Conservation (phyloP, 2,329 filamentous ascomycete species). For the Ceratocystis colombiana region DNA sequence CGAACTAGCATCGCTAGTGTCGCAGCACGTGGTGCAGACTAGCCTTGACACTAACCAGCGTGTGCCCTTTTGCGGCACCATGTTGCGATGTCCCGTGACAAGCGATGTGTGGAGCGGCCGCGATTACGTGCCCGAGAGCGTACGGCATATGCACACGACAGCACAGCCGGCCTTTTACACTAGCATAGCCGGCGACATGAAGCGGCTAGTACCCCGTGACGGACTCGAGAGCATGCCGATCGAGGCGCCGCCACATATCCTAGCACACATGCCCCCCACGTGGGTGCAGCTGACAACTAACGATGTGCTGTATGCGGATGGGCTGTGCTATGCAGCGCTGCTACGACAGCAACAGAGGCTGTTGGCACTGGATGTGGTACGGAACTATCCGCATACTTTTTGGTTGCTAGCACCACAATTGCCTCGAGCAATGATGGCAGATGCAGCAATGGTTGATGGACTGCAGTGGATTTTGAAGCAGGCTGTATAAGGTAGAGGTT, state of each 20-base stretch:
- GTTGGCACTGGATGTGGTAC: constrained; percentile 37
- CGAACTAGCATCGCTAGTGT: constrained; percentile 39
- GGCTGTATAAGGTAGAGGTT: not conserved
- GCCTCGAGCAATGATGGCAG: constrained; percentile 35
- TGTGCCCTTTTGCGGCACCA: constrained; percentile 31
- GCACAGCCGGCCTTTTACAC: constrained; percentile 35
- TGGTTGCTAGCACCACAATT: constrained; percentile 41
- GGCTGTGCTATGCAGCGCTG: constrained; percentile 40
- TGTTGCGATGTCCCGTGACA: constrained; percentile 42
- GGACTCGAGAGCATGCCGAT: constrained; percentile 37
- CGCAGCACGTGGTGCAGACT: constrained; percentile 30
- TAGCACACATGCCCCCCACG: constrained; percentile 35
- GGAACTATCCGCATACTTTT: constrained; percentile 44
- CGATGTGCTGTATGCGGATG: constrained; percentile 44
- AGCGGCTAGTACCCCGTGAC: constrained; percentile 34
- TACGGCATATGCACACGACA: constrained; percentile 36
- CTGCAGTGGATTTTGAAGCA: constrained; percentile 34
- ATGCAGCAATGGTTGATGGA: constrained; percentile 37
- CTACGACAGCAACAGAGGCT: constrained; percentile 35
- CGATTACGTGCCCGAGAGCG: constrained; percentile 33
- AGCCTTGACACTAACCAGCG: constrained; percentile 28
- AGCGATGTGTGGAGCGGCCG: constrained; percentile 36
- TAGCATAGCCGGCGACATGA: constrained; percentile 32
- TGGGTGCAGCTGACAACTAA: constrained; percentile 44
- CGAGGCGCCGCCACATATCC: constrained; percentile 31